A percentile compares a stretch with the other conserved stretches of the same genome.
These are phyloP conservation scores for Citrus glauca DNA, from an alignment of 345 rosid species.

Conservation along the genomic window DNA sequence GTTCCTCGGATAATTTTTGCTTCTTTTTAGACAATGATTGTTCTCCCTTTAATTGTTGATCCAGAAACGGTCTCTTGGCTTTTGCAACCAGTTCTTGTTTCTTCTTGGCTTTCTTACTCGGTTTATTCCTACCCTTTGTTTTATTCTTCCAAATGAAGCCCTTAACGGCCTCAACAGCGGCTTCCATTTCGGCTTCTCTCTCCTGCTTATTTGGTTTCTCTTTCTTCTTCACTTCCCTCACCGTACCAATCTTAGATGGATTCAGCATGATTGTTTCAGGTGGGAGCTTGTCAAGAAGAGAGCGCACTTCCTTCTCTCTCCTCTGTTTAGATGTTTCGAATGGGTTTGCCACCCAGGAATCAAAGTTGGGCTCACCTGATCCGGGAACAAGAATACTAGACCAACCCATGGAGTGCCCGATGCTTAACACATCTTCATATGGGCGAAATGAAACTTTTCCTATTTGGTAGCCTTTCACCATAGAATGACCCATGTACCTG, in stretches of 20 bases:
- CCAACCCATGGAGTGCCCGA: slow-evolving; percentile 96
- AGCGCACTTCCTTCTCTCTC: slow-evolving; percentile 77
- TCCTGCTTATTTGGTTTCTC: slow-evolving; percentile 58
- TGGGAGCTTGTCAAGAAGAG: slow-evolving; percentile 91
- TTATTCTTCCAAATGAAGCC: slow-evolving; percentile 52
- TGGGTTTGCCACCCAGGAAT: slow-evolving; percentile 92
- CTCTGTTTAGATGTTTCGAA: slow-evolving; percentile 85
- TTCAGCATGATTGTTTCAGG: slow-evolving; percentile 88
- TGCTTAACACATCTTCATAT: slow-evolving; percentile 77
- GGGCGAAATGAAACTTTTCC: slow-evolving; percentile 73
- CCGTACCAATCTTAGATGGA: slow-evolving; percentile 81
- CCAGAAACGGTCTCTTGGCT: slow-evolving; percentile 68
- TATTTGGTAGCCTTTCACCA: slow-evolving; percentile 78
- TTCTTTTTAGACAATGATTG: slow-evolving; percentile 40
- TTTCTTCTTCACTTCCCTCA: slow-evolving; percentile 48
- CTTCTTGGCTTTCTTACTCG: slow-evolving; percentile 65
- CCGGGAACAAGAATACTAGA: slow-evolving; percentile 86
- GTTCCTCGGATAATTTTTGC: slow-evolving; percentile 44
- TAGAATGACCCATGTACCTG: slow-evolving; percentile 71
- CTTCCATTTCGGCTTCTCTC: slow-evolving; percentile 62
- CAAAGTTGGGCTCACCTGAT: slow-evolving; percentile 93
- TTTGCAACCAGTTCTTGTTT: slow-evolving; percentile 46
- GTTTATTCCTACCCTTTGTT: slow-evolving; percentile 83
- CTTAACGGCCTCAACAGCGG: slow-evolving; percentile 58
- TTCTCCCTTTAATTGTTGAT: slow-evolving; percentile 36